phyloP scores from a whole-genome alignment of 2,329 filamentous ascomycete species.

The Aspergillus latus region DNA sequence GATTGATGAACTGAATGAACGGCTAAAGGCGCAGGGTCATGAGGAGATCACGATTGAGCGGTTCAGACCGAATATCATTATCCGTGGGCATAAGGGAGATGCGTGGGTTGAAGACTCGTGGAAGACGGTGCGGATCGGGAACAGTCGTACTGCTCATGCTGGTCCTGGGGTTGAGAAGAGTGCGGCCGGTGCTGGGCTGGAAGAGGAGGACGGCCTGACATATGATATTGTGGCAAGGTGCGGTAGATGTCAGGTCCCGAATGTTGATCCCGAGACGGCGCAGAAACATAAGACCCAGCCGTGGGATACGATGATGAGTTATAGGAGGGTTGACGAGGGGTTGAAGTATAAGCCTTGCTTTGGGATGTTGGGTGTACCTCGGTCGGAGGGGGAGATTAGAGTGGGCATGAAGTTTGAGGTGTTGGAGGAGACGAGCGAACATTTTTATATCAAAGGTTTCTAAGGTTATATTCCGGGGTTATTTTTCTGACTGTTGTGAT shows the following conservation, averaged over 20 bases:
- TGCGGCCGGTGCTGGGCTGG: neutral
- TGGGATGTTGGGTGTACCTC: constrained; percentile 64
- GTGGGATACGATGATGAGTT: constrained; percentile 63
- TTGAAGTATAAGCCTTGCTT: constrained; percentile 66
- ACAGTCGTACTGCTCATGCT: constrained; percentile 7
- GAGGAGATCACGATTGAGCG: constrained; percentile 59
- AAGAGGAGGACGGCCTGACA: constrained; percentile 34
- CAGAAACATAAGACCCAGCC: constrained; percentile 59
- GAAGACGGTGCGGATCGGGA: constrained; percentile 53
- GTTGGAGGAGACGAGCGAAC: constrained; percentile 56
- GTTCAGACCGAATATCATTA: constrained; percentile 64
- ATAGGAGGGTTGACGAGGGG: constrained; percentile 59
- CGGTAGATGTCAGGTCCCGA: constrained; percentile 62
- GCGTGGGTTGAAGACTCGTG: constrained; percentile 65
- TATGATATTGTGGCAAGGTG: constrained; percentile 61
- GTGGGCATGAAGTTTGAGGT: constrained; percentile 62
- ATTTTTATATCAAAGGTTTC: constrained; percentile 53
- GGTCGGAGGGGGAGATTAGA: constrained; percentile 53
- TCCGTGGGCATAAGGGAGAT: constrained; percentile 48
- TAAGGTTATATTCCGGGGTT: constrained; percentile 11
- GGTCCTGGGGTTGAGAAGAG: neutral
- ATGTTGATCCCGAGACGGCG: constrained; percentile 64
- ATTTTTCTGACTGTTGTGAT: too few species aligned
- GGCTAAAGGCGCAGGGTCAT: constrained; percentile 46
- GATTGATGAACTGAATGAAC: constrained; percentile 58